Evolutionary conservation across 1,284 basidiomycete species (phyloP).

Genomic region (Heterobasidion irregulare): DNA sequence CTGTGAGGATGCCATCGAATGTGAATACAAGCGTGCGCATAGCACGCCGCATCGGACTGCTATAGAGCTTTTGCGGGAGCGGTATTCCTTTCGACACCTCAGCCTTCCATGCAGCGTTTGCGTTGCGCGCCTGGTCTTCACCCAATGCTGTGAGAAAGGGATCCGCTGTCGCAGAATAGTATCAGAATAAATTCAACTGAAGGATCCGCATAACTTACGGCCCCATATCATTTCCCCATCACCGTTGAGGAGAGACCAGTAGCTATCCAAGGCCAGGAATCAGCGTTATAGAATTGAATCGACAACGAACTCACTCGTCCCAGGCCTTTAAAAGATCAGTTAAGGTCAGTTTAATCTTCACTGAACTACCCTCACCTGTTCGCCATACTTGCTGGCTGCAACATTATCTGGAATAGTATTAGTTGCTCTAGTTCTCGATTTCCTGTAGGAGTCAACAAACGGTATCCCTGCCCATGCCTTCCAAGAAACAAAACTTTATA

Average conservation of each 20-base stretch:
- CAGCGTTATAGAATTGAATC: neutral
- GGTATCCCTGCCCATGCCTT: slow-evolving; percentile 68
- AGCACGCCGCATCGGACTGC: slow-evolving; percentile 69
- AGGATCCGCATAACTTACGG: slow-evolving; percentile 35
- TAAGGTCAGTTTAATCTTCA: neutral
- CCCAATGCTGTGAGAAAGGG: slow-evolving; percentile 66
- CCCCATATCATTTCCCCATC: slow-evolving; percentile 76
- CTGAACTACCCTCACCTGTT: slow-evolving; percentile 26
- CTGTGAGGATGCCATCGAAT: slow-evolving; percentile 35
- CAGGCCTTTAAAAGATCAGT: slow-evolving; percentile 29
- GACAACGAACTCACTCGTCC: slow-evolving; percentile 37
- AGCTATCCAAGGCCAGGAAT: slow-evolving; percentile 21
- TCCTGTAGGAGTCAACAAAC: slow-evolving; percentile 27
- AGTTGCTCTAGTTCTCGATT: neutral
- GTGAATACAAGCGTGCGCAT: slow-evolving; percentile 60
- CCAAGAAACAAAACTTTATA: slow-evolving; percentile 64
- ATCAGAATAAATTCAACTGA: neutral
- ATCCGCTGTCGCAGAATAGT: slow-evolving; percentile 42
- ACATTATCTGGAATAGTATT: slow-evolving; percentile 52
- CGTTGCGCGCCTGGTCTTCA: slow-evolving; percentile 49
- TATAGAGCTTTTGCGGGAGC: slow-evolving; percentile 54
- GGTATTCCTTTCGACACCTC: slow-evolving; percentile 49
- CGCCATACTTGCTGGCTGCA: slow-evolving; percentile 66
- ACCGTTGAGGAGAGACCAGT: slow-evolving; percentile 65
- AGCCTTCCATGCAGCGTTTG: slow-evolving; percentile 47